Conservation (phyloP, 2,329 filamentous ascomycete genomes). For the Fusarium vanettenii region DNA sequence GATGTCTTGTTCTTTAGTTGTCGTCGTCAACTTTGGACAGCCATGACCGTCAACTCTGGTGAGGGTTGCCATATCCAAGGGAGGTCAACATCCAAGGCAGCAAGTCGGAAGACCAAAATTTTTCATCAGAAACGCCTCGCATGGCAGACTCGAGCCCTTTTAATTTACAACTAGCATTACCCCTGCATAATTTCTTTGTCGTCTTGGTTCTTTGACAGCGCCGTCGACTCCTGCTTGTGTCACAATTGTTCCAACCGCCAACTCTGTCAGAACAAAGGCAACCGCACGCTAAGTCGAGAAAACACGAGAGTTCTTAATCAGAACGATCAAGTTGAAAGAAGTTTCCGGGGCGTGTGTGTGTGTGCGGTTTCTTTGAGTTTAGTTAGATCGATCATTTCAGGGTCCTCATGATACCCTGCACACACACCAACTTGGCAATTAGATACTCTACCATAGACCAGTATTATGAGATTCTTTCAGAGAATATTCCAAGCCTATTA, state of each 20-base stretch:
- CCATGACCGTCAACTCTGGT: background rate
- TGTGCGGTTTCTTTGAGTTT: background rate
- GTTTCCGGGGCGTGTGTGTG: background rate
- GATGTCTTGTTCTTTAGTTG: background rate
- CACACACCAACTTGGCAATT: background rate
- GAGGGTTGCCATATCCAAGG: background rate
- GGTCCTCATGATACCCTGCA: background rate
- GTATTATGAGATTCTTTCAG: background rate
- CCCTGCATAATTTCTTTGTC: background rate
- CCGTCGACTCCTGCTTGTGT: background rate
- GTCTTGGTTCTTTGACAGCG: background rate
- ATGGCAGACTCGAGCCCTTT: background rate
- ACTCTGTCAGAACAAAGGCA: background rate
- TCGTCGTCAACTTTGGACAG: background rate
- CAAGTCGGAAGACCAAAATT: background rate
- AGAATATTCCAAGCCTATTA: background rate
- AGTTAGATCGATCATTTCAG: background rate
- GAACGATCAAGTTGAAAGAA: background rate
- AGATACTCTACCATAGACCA: background rate
- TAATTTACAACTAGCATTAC: background rate
- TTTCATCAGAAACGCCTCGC: background rate
- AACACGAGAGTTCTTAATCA: accelerated
- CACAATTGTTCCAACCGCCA: background rate
- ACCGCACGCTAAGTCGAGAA: background rate
- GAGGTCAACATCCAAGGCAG: background rate